Conservation (phyloP, 495 filamentous ascomycete species). For the Oidiodendron maius region DNA sequence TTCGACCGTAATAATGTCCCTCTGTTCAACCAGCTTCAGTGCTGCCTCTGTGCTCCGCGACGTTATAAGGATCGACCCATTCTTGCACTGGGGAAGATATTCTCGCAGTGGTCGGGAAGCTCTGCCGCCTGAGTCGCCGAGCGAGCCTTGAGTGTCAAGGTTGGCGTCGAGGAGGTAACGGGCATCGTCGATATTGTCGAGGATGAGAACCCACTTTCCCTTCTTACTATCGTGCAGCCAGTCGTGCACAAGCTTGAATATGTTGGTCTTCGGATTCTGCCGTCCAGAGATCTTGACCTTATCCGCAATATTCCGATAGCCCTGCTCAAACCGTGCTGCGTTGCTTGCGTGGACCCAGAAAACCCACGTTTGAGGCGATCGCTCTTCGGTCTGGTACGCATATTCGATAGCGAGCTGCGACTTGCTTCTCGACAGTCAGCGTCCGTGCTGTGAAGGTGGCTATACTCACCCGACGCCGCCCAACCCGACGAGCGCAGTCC, state of each 20-base stretch:
- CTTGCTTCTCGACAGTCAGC: constrained; percentile 2
- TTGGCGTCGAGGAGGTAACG: no score
- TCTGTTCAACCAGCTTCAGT: constrained; percentile 19
- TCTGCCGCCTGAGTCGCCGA: no score
- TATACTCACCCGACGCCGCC: constrained; percentile 46
- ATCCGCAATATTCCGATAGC: constrained; percentile 35
- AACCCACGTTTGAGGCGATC: no score
- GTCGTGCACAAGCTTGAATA: constrained; percentile 27
- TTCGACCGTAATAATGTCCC: constrained; percentile 28
- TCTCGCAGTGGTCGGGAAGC: no score
- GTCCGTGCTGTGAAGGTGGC: neutral
- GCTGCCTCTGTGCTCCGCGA: constrained; percentile 23
- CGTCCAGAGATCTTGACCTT: constrained; percentile 23
- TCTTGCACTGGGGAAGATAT: constrained; percentile 21
- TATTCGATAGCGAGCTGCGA: constrained; percentile 16
- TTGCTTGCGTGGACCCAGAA: constrained; percentile 37
- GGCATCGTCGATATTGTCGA: constrained; percentile 42
- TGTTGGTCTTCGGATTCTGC: constrained; percentile 29
- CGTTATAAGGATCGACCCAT: constrained; percentile 34
- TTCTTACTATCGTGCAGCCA: constrained; percentile 30
- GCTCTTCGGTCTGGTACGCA: constrained; percentile 15
- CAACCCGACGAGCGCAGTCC: constrained; percentile 22
- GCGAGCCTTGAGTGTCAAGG: no score
- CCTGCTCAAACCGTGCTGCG: constrained; percentile 30
- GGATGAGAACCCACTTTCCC: constrained; percentile 36